Evolutionary conservation across 1,284 basidiomycete genomes (phyloP).

Genomic region (Mrakiaceae sp.): DNA sequence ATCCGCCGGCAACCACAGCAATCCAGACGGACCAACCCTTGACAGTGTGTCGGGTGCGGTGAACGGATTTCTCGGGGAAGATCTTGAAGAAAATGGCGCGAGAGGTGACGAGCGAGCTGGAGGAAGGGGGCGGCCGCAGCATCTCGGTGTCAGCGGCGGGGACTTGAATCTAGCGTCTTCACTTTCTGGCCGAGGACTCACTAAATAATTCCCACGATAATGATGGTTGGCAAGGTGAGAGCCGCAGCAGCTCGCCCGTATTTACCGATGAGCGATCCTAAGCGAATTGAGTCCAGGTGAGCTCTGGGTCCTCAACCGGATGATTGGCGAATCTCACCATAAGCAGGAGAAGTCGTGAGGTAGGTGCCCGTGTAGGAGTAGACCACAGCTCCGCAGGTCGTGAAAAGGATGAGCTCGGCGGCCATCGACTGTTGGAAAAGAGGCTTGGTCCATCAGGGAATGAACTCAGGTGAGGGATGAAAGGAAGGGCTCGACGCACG

Average conservation of each 20-base stretch:
- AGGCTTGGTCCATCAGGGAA: slow-evolving; percentile 22
- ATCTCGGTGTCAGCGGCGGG: not conserved
- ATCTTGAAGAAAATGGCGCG: slow-evolving; percentile 36
- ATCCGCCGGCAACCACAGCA: slow-evolving; percentile 45
- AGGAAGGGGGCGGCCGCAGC: not conserved
- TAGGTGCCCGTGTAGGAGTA: slow-evolving; percentile 42
- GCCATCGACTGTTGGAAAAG: slow-evolving; percentile 30
- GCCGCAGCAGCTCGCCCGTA: slow-evolving; percentile 26
- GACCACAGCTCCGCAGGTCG: slow-evolving; percentile 49
- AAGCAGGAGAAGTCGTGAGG: slow-evolving; percentile 44
- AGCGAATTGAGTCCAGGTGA: no score
- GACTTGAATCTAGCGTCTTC: no score
- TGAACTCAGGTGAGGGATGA: not conserved
- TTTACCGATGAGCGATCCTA: slow-evolving; percentile 27
- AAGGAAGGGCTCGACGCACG: not conserved
- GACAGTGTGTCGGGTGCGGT: slow-evolving; percentile 46
- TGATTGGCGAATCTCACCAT: slow-evolving; percentile 26
- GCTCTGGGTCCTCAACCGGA: no score
- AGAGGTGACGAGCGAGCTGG: slow-evolving; percentile 27
- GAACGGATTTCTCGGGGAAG: slow-evolving; percentile 38
- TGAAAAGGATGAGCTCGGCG: slow-evolving; percentile 50
- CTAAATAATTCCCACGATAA: slow-evolving; percentile 42
- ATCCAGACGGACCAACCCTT: slow-evolving; percentile 51
- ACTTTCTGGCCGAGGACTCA: slow-evolving; percentile 6
- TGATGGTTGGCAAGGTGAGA: slow-evolving; percentile 44